A percentile compares a stretch with the other conserved stretches of the same genome.
Conservation (phyloP, 2,329 filamentous ascomycete species). For the Thielaviopsis ethacetica region DNA sequence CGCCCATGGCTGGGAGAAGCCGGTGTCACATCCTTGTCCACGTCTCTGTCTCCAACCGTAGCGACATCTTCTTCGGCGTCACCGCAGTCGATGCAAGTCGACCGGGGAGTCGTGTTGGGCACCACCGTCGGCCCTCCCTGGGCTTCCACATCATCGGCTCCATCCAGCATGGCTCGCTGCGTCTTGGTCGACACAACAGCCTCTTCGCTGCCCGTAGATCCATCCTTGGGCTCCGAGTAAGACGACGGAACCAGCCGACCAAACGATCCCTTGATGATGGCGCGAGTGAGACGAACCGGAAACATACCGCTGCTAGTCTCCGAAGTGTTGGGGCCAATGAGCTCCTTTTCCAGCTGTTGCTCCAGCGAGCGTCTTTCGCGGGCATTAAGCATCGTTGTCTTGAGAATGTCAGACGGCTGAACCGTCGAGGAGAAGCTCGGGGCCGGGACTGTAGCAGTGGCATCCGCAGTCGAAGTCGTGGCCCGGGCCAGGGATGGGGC, state of each 20-base stretch:
- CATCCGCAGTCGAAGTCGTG: background rate
- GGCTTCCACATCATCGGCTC: background rate
- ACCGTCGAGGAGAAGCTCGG: background rate
- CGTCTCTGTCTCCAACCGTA: background rate
- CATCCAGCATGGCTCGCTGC: background rate
- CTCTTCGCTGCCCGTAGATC: background rate
- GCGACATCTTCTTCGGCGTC: background rate
- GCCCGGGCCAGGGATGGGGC: background rate
- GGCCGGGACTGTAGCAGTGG: background rate
- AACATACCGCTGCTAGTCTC: conserved; percentile 3
- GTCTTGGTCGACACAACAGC: background rate
- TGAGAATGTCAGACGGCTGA: background rate
- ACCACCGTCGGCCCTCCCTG: background rate
- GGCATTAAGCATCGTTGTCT: background rate
- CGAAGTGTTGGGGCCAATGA: background rate
- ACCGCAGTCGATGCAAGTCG: background rate
- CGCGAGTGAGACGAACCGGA: conserved; percentile 4
- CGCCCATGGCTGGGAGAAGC: background rate
- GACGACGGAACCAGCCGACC: conserved; percentile 4
- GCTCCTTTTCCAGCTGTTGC: background rate
- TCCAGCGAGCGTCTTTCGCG: background rate
- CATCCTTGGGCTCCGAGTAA: background rate
- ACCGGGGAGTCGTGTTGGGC: background rate
- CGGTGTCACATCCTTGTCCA: background rate
- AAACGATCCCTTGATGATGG: conserved; percentile 7